Percentiles rank a stretch among this genome's conserved stretches.
These are phyloP conservation scores for Kazachstania bromeliacearum DNA, from an alignment of 805 yeast genomes.

Conservation along the genomic window DNA sequence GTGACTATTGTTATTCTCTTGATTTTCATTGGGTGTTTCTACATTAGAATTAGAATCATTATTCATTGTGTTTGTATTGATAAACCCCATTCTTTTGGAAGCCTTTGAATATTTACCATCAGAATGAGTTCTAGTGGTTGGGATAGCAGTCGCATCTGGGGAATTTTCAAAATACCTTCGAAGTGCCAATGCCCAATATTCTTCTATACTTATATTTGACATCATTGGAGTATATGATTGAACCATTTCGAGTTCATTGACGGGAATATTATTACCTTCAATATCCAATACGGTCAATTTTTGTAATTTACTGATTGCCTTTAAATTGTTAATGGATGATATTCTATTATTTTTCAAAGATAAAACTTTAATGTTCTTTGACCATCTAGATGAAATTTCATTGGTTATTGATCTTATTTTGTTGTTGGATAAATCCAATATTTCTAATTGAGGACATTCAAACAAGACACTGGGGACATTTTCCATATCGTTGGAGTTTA, in stretches of 20 bases:
- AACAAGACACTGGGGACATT: slow-evolving; percentile 42
- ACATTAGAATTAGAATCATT: background rate
- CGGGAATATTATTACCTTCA: slow-evolving; percentile 47
- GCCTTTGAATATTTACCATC: slow-evolving; percentile 39
- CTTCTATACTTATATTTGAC: slow-evolving; percentile 32
- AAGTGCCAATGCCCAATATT: slow-evolving; percentile 30
- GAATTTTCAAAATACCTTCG: slow-evolving; percentile 20
- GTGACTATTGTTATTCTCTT: background rate
- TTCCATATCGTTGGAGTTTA: slow-evolving; percentile 50
- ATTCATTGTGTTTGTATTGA: slow-evolving; percentile 19
- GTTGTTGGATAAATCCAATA: slow-evolving; percentile 57
- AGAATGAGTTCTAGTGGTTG: slow-evolving; percentile 1
- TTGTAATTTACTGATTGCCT: slow-evolving; percentile 44
- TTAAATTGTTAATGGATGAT: slow-evolving; percentile 36
- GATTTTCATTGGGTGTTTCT: background rate
- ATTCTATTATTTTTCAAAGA: slow-evolving; percentile 52
- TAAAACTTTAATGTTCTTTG: slow-evolving; percentile 42
- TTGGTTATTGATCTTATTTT: slow-evolving; percentile 40
- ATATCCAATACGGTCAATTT: slow-evolving; percentile 50
- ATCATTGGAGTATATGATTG: slow-evolving; percentile 30
- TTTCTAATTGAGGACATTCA: slow-evolving; percentile 41
- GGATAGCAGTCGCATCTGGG: background rate
- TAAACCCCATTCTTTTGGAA: slow-evolving; percentile 67
- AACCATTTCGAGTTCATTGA: slow-evolving; percentile 39
- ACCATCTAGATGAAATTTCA: slow-evolving; percentile 32